A percentile compares a stretch with the other conserved stretches of the same genome.
Conservation (phyloP, 169 alveolate species). For the Ichthyophthirius multifiliis region DNA sequence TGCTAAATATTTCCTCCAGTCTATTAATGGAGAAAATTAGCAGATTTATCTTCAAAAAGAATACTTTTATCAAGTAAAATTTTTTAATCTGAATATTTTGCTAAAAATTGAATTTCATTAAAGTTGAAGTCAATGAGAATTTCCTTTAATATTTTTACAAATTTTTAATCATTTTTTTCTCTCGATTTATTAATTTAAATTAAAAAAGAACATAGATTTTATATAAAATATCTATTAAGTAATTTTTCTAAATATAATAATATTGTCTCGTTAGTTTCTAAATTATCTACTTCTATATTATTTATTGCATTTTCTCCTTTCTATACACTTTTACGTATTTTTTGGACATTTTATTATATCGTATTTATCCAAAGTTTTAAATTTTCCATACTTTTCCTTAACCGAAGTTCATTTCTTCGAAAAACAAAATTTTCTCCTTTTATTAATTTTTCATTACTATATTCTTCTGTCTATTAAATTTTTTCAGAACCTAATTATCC, state of each 20-base stretch:
- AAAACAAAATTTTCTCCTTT: neutral
- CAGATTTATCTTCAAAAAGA: neutral
- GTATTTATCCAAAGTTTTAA: neutral
- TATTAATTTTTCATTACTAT: neutral
- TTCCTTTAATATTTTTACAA: neutral
- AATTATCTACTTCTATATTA: too few species aligned
- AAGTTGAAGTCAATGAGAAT: neutral
- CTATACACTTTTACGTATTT: neutral
- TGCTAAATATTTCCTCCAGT: neutral
- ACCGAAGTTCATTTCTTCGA: slow-evolving; percentile 4
- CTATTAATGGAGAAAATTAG: neutral
- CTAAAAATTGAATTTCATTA: neutral
- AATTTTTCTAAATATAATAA: slow-evolving; percentile 8
- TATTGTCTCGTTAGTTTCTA: slow-evolving; percentile 3
- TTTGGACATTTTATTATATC: neutral
- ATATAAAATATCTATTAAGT: neutral
- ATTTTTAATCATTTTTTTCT: slow-evolving; percentile 5
- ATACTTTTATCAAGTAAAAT: neutral
- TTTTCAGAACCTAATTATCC: slow-evolving; percentile 6
- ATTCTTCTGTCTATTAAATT: neutral
- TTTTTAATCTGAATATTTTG: neutral
- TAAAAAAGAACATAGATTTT: neutral
- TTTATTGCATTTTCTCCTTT: too few species aligned
- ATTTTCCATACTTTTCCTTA: slow-evolving; percentile 5
- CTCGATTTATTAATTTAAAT: neutral